Evolutionary conservation across 441 rosid genomes (phyloP).

Genomic region (Raphanus hybrid): DNA sequence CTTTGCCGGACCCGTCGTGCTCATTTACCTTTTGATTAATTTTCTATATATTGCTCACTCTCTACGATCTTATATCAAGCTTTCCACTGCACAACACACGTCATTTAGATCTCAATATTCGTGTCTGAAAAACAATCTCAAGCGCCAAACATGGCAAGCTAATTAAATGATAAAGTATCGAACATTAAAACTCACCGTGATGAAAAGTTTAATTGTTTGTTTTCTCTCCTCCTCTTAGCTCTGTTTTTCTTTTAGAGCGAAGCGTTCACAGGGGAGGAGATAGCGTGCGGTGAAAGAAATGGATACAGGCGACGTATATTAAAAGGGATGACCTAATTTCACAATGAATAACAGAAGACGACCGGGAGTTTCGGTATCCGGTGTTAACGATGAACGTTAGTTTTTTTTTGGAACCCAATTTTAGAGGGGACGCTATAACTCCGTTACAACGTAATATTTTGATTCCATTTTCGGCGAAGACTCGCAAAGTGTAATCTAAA

Average conservation of each 20-base stretch:
- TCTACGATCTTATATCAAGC: constrained; percentile 11
- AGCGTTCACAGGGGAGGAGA: constrained; percentile 22
- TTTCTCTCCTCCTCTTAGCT: not conserved
- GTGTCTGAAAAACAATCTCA: not conserved
- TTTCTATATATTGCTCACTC: not conserved
- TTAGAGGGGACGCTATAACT: constrained; percentile 6
- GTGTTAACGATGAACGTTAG: constrained; percentile 16
- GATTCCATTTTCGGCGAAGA: constrained; percentile 19
- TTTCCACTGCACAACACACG: not conserved
- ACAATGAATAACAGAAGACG: not conserved
- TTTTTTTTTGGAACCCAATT: constrained; percentile 22
- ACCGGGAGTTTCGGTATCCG: constrained; percentile 48
- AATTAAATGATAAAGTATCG: not conserved
- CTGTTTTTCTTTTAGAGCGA: not conserved
- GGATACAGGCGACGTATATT: constrained; percentile 1
- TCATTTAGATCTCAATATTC: not conserved
- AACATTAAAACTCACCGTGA: constrained; percentile 4
- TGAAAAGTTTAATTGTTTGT: not conserved
- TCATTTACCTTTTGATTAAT: constrained; percentile 21
- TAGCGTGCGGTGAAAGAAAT: constrained; percentile 23
- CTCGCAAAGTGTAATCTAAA: constrained; percentile 15
- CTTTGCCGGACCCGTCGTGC: constrained; percentile 29
- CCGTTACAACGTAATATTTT: not conserved
- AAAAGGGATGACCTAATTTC: constrained; percentile 9
- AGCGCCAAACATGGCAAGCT: too few species aligned